Evolutionary conservation across 495 filamentous ascomycete species (phyloP), one percentile per base, ranked within the genome.

Genomic region (Neurospora intermedia): DNA sequence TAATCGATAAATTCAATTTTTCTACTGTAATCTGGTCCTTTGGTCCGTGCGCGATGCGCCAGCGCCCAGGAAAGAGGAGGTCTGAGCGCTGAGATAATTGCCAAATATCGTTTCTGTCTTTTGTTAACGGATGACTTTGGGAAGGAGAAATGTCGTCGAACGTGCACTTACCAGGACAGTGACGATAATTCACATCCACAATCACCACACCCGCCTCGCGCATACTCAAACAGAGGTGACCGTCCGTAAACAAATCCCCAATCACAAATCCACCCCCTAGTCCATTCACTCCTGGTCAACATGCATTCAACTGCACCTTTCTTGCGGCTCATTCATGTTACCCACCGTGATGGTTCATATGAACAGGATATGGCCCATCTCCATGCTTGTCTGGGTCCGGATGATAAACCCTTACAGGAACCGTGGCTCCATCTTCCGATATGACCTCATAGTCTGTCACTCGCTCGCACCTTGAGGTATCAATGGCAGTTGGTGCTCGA

Each of bases 111-210:
- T 71, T 75, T 87, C 85, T 83, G 31, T 42, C 18, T 15, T 23
- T 62, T 6, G 39, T 27, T 38, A 31, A 39, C 4, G 7, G 4
- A 54, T 11, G 8, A 3, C 0, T 9, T 71, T 3, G 2, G 6
- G 40, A 43, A 69, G 18, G 18, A 41, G 54, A 9, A 7, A 69
- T n/a, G 20, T 9, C 23, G 39, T 43, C 39, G 43, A 40, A 13
- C 40, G n/a, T n/a, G n/a, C n/a, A 20, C 77, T 71, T 73, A 83
- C 82, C 82, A 27, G 86, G 85, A 6, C 83, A 84, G 6, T 83
- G 82, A n/a, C 85, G 83, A 73, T 88, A 88, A 42, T 82, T 81
- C n/a, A 88, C 82, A 70, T 88, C 86, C 35, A 88, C 80, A 10
- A 86, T 81, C 10, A 80, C 81, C 4, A 80, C 77, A 6, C 83